Conservation (phyloP, 352 stramenopile genomes). For the Phytophthora megakarya region DNA sequence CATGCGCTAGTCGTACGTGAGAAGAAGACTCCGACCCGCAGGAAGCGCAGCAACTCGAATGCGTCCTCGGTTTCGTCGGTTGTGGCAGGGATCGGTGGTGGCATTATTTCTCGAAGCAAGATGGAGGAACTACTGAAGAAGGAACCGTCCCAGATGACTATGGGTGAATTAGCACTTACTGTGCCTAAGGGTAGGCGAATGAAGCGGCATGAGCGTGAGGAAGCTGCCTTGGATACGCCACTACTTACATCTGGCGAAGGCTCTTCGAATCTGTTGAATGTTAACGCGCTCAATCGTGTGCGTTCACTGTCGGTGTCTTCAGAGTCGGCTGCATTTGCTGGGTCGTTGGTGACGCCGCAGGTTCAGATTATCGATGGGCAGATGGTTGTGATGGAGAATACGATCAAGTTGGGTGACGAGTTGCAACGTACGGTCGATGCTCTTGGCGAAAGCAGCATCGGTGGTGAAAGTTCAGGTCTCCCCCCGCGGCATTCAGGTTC, state of each 20-base stretch:
- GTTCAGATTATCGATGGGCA: slow-evolving; percentile 87
- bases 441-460: slow-evolving; percentile 33
- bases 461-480: slow-evolving; percentile 34
- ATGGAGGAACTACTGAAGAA: slow-evolving; percentile 69
- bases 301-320: slow-evolving; percentile 70
- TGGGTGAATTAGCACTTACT: slow-evolving; percentile 80
- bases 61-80: slow-evolving; percentile 51
- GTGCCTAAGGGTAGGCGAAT: slow-evolving; percentile 67
- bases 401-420: slow-evolving; percentile 66
- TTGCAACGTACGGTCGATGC: slow-evolving; percentile 36
- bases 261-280: slow-evolving; percentile 41
- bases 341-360: slow-evolving; percentile 73
- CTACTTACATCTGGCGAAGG: slow-evolving; percentile 15
- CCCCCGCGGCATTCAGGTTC: slow-evolving; percentile 41
- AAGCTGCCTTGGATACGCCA: slow-evolving; percentile 42
- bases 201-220: slow-evolving; percentile 67
- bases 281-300: slow-evolving; percentile 52
- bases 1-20: slow-evolving; percentile 33
- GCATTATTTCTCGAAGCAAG: slow-evolving; percentile 43
- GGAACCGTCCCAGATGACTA: slow-evolving; percentile 82
- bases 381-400: slow-evolving; percentile 80
- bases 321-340: slow-evolving; percentile 61
- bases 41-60: slow-evolving; percentile 65
- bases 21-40: slow-evolving; percentile 41
- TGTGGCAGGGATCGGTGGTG: slow-evolving; percentile 34